phyloP scores from a whole-genome alignment of 1,284 basidiomycete species.

The Sphaerobolus stellatus region DNA sequence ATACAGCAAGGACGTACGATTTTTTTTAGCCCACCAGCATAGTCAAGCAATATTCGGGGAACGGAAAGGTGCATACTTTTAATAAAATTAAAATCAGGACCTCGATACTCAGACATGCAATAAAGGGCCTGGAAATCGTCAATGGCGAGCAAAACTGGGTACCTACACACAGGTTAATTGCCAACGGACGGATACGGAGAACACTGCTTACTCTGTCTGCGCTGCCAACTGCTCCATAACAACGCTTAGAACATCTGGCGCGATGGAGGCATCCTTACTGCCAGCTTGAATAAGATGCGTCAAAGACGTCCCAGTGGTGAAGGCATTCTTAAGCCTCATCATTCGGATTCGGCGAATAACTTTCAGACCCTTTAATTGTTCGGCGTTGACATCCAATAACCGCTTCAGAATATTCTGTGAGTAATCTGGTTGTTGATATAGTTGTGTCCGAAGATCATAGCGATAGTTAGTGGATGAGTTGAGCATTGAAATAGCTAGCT shows the following conservation, averaged over 20 bases:
- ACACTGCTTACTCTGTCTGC: constrained; percentile 59
- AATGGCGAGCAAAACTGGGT: constrained; percentile 80
- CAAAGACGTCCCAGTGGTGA: constrained; percentile 46
- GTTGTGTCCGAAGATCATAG: constrained; percentile 75
- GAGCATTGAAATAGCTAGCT: constrained; percentile 67
- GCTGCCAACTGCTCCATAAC: constrained; percentile 64
- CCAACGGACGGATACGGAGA: constrained; percentile 1
- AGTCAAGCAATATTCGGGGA: constrained; percentile 78
- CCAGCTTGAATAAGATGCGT: constrained; percentile 61
- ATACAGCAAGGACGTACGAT: constrained; percentile 52
- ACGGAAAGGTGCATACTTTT: constrained; percentile 81
- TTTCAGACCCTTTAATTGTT: constrained; percentile 4
- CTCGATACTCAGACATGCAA: constrained; percentile 69
- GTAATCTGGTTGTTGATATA: constrained; percentile 75
- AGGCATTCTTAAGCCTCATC: constrained; percentile 3
- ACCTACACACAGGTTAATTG: constrained; percentile 30
- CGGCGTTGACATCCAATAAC: constrained; percentile 53
- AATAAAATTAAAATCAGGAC: constrained; percentile 73
- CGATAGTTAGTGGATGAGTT: constrained; percentile 75
- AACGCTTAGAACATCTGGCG: constrained; percentile 64
- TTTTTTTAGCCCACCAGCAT: constrained; percentile 61
- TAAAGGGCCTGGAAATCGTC: constrained; percentile 89
- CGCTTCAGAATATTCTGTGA: constrained; percentile 62
- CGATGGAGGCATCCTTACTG: constrained; percentile 51
- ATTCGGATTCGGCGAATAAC: neutral